phyloP scores from a whole-genome alignment of 805 yeast species.

The Brettanomyces nanus region DNA sequence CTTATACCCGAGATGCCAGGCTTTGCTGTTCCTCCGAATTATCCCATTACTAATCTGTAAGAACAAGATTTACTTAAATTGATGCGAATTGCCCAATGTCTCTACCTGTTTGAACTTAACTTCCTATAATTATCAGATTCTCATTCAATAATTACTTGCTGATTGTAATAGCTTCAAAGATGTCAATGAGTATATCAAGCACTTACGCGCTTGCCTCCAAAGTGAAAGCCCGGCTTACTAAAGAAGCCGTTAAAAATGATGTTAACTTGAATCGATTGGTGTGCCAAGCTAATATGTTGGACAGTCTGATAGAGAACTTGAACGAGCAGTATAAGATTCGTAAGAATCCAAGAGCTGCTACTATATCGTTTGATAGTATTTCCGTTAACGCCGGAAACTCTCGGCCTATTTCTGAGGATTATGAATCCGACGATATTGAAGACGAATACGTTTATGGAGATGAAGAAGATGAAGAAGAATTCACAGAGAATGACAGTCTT shows the following conservation, averaged over 20 bases:
- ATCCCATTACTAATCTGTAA: too few relatives aligned
- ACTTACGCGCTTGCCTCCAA: constrained; percentile 55
- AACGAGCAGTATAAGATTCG: constrained; percentile 8
- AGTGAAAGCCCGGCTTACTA: constrained; percentile 56
- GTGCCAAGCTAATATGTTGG: constrained; percentile 65
- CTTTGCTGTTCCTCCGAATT: too few relatives aligned
- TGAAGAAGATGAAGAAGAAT: too few relatives aligned
- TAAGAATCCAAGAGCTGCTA: neutral
- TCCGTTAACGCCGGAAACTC: too few relatives aligned
- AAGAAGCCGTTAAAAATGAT: constrained; percentile 51
- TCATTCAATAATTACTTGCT: neutral
- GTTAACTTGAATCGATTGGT: constrained; percentile 51
- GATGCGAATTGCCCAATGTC: too few relatives aligned
- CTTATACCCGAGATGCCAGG: too few relatives aligned
- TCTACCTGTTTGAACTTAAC: neutral
- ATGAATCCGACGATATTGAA: constrained; percentile 7
- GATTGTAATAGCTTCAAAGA: neutral
- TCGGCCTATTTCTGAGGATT: constrained; percentile 12
- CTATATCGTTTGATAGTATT: constrained; percentile 1
- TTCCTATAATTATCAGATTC: neutral
- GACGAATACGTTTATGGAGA: too few relatives aligned
- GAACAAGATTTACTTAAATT: too few relatives aligned
- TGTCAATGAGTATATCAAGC: constrained; percentile 27
- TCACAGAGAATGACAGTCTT: neutral
- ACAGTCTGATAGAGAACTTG: constrained; percentile 49